Evolutionary conservation across 208 protist species (phyloP).

Genomic region (Trypanosoma melophagium): DNA sequence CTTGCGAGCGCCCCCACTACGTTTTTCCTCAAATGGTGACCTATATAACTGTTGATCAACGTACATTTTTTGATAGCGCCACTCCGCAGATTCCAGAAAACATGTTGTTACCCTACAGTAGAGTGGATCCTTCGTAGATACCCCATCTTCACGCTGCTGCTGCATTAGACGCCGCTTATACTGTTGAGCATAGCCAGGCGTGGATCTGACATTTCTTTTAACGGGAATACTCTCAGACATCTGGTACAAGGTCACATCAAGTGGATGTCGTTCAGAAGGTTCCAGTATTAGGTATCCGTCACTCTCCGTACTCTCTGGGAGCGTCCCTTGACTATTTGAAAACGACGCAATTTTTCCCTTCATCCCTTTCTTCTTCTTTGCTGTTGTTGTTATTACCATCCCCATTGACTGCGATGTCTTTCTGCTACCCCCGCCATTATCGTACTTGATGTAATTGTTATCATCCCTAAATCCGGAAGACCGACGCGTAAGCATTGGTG

Average conservation of each 20-base stretch:
- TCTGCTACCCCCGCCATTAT: background rate
- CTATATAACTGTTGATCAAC: slow-evolving; percentile 50
- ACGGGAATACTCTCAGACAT: background rate
- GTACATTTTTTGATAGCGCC: slow-evolving; percentile 76
- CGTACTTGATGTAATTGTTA: background rate
- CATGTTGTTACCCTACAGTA: slow-evolving; percentile 53
- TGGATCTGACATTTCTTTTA: background rate
- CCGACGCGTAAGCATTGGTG: slow-evolving; percentile 10
- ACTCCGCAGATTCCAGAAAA: slow-evolving; percentile 65
- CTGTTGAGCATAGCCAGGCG: slow-evolving; percentile 16
- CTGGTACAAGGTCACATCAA: background rate
- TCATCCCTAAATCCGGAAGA: background rate
- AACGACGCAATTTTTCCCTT: too few relatives aligned
- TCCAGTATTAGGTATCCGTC: too few relatives aligned
- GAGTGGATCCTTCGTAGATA: slow-evolving; percentile 11
- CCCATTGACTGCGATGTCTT: too few relatives aligned
- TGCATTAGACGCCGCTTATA: slow-evolving; percentile 18
- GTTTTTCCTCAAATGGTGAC: background rate
- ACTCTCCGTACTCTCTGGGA: too few relatives aligned
- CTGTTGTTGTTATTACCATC: too few relatives aligned
- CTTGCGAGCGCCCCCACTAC: slow-evolving; percentile 7
- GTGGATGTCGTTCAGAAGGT: background rate
- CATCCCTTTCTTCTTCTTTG: too few relatives aligned
- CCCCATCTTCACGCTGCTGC: slow-evolving; percentile 13
- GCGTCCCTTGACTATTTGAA: too few relatives aligned